Evolutionary conservation across 768 basidiomycete species (phyloP), one percentile per base, ranked within the genome.

Genomic region (Leccinum barrowsii): DNA sequence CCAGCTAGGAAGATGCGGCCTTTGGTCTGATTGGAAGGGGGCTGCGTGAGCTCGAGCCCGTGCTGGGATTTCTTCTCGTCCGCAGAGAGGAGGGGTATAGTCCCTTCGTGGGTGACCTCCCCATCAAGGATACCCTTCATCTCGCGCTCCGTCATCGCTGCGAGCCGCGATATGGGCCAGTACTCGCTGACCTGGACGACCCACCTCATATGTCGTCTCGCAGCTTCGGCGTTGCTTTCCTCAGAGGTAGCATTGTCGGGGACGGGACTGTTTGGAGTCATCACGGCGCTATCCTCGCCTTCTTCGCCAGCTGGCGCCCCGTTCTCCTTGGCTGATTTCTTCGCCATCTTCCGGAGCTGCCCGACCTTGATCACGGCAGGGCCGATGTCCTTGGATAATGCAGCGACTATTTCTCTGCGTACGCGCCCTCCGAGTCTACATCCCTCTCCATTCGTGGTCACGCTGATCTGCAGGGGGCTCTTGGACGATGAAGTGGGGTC

Each of bases 121-220:
- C 79, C 82, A 42, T 78, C 76, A 22, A 93, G 70, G 6, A 91
- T 71, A n/a, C 78, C 75, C 11, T 78, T 72, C 85, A 95, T 90
- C 5, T 93, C 90, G 19, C 66, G 67, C 40, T 82, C 78, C 17
- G 83, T 77, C 81, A 97, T 81, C 10, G 74, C 71, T 0, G 92
- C 87, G 7, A 98, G 81, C 44, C 82, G 84, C 11, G 87, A 80
- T 50, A 94, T 78, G 0, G 93, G 87, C 92, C 94, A 98, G 71
- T 97, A 98, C 70, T 98, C 95, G 78, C 93, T 95, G 64, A 98
- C 83, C 70, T 98, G 96, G 0, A 93, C 87, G 3, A 97, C 87
- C 92, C 94, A 98, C 71, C 88, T 85, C 83, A 97, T 91, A 15
- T 90, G 79, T 32, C 94, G 79, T 57, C 74, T 78, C 54, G 81